Percentiles rank a stretch among this genome's conserved stretches.
Evolutionary conservation across 805 yeast genomes (phyloP).

Genomic region (Metschnikowia amazonensis): DNA sequence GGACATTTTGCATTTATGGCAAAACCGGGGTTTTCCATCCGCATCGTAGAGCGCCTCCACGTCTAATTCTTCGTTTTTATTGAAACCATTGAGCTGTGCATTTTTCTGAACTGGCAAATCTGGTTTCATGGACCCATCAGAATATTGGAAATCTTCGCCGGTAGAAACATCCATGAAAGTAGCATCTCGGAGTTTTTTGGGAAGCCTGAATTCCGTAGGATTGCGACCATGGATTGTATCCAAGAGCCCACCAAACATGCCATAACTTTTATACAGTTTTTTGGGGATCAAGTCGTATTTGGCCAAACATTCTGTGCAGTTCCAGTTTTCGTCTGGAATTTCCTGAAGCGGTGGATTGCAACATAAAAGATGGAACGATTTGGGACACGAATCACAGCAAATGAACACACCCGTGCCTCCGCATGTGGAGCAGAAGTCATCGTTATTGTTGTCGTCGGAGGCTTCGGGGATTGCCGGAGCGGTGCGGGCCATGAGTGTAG

Average conservation of each 20-base stretch:
- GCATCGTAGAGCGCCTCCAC: slow-evolving; percentile 65
- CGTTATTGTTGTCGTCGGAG: slow-evolving; percentile 45
- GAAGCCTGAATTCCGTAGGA: slow-evolving; percentile 48
- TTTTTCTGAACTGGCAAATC: slow-evolving; percentile 41
- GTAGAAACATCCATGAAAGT: slow-evolving; percentile 68
- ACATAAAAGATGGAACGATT: slow-evolving; percentile 87
- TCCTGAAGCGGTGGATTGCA: slow-evolving; percentile 86
- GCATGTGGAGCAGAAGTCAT: slow-evolving; percentile 89
- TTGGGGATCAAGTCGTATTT: slow-evolving; percentile 29
- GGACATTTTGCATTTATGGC: slow-evolving; percentile 73
- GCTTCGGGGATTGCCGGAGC: slow-evolving; percentile 11
- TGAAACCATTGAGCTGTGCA: slow-evolving; percentile 33
- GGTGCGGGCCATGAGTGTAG: slow-evolving; percentile 19
- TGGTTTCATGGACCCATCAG: slow-evolving; percentile 46
- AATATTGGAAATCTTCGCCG: slow-evolving; percentile 68
- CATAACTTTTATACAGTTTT: slow-evolving; percentile 33
- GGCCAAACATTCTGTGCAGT: slow-evolving; percentile 69
- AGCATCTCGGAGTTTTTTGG: slow-evolving; percentile 58
- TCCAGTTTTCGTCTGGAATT: slow-evolving; percentile 87
- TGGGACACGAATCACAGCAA: slow-evolving; percentile 93
- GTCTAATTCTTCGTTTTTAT: slow-evolving; percentile 50
- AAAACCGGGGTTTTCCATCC: slow-evolving; percentile 63
- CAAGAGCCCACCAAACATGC: slow-evolving; percentile 51
- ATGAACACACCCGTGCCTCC: slow-evolving; percentile 84
- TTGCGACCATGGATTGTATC: slow-evolving; percentile 63